phyloP scores from a whole-genome alignment of 2,329 filamentous ascomycete species.

The Amauroascus niger region DNA sequence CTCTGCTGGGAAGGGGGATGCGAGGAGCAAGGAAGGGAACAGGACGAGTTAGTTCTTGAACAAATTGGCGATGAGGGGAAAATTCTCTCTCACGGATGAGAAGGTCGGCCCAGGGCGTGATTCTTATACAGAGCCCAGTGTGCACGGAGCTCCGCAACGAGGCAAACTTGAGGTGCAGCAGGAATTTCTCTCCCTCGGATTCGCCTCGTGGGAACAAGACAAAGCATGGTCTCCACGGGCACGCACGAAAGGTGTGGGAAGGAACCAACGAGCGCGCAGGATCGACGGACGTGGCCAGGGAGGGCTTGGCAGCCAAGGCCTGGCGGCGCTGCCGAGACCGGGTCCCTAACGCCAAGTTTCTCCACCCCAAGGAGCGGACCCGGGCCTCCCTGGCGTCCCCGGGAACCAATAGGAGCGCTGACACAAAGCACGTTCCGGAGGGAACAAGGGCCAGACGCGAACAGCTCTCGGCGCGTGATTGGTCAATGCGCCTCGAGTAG shows the following conservation, averaged over 20 bases:
- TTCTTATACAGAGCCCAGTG: conserved; percentile 1
- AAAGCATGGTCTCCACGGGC: background rate
- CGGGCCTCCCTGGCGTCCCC: no score
- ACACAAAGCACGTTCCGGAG: no score
- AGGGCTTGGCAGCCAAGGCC: background rate
- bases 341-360: background rate
- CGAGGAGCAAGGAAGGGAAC: background rate
- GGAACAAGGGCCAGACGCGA: no score
- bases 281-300: background rate
- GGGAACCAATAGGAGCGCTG: no score
- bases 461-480: no score
- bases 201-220: conserved; percentile 3
- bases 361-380: background rate
- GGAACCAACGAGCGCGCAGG: background rate
- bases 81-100: background rate
- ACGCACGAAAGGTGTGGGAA: no score
- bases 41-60: background rate
- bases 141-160: no score
- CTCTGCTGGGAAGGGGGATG: background rate
- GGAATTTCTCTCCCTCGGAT: background rate
- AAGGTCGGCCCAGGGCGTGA: background rate
- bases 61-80: background rate
- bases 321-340: background rate
- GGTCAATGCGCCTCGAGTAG: no score
- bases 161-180: background rate